Percentiles rank a stretch among this genome's conserved stretches.
These are phyloP conservation scores for Magnolia kwangsiensis DNA, from an alignment of 164 flowering plant species.

Conservation along the genomic window DNA sequence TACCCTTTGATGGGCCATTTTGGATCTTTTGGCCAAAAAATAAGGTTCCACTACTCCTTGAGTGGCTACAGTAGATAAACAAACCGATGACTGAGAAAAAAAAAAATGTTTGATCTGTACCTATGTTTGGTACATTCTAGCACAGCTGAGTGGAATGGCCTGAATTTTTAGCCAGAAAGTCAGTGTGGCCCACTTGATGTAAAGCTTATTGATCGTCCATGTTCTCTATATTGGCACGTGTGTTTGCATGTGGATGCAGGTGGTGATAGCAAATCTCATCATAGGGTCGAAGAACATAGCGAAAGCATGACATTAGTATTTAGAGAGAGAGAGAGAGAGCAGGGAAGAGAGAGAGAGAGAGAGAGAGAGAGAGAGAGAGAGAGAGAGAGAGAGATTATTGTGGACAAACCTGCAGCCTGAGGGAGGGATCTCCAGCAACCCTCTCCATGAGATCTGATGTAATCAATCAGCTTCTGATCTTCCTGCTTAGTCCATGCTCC, in stretches of 20 bases:
- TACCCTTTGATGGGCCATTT: too few relatives aligned
- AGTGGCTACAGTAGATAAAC: background rate
- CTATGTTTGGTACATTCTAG: background rate
- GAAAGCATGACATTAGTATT: background rate
- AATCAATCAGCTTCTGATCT: slow-evolving; percentile 56
- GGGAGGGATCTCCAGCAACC: slow-evolving; percentile 71
- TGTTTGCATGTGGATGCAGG: background rate
- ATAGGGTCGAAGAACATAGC: too few relatives aligned
- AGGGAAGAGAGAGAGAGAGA: background rate
- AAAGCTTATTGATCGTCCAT: background rate
- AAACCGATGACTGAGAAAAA: too few relatives aligned
- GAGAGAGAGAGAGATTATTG: background rate
- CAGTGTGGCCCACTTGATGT: background rate
- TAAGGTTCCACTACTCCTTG: too few relatives aligned
- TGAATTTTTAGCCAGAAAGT: background rate
- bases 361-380: background rate
- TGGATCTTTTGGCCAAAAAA: too few relatives aligned
- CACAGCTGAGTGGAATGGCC: background rate
- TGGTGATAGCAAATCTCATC: too few relatives aligned
- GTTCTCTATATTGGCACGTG: background rate
- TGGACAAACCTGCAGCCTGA: slow-evolving; percentile 49
- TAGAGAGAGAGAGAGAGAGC: background rate
- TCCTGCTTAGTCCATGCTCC: slow-evolving; percentile 78
- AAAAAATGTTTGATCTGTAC: background rate
- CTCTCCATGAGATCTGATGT: slow-evolving; percentile 50